Evolutionary conservation across 148 eudicot genomes (phyloP).

Genomic region (Beta vulgaris): DNA sequence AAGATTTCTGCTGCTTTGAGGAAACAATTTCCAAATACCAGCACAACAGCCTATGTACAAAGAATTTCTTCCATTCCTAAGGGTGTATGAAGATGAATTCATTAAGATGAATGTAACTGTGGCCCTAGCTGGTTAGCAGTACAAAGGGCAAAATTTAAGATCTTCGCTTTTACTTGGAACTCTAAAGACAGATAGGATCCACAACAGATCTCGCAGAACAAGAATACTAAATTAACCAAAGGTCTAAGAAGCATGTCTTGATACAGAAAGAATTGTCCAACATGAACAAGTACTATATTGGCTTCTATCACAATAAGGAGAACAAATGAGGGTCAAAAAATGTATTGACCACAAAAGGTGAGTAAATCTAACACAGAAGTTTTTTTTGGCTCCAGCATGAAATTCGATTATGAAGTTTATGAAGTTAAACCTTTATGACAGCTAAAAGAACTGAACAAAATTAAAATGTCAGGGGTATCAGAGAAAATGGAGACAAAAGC

Average conservation of each 20-base stretch:
- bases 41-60: background rate
- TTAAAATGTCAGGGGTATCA: too few relatives aligned
- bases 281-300: background rate
- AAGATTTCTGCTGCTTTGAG: background rate
- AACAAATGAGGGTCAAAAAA: too few relatives aligned
- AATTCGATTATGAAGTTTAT: too few relatives aligned
- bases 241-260: background rate
- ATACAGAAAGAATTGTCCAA: background rate
- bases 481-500: background rate
- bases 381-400: too few relatives aligned
- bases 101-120: background rate
- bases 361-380: too few relatives aligned
- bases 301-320: background rate
- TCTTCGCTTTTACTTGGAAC: too few relatives aligned
- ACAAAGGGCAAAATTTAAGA: background rate
- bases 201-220: background rate
- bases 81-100: background rate
- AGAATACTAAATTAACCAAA: background rate
- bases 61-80: too few relatives aligned
- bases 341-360: too few relatives aligned
- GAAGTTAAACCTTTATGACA: too few relatives aligned
- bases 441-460: too few relatives aligned
- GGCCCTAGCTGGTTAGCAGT: background rate
- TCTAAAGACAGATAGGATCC: too few relatives aligned
- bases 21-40: background rate